Base-by-base conservation (phyloP, 177 flowering plant genomes). In the Tripterygium wilfordii region DNA sequence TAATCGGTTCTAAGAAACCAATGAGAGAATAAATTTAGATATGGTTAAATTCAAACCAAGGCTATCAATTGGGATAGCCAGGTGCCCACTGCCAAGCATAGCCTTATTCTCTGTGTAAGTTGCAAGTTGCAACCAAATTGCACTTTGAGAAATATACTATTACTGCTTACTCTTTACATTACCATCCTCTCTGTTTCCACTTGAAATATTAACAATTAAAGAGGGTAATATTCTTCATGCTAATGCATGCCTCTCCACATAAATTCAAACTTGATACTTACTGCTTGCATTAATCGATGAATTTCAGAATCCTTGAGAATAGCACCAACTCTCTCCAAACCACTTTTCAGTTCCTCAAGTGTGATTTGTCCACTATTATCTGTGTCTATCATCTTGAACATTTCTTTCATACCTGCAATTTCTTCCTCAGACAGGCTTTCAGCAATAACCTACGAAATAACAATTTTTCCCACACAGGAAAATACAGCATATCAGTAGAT, bases 371-470 rank as follows among this genome's bases (percentile, higher is more conserved):
- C 85, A 60, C 85, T 80, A 42, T 64, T 66, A 54, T 79, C 85
- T 3, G 76, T 21, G 29, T 79, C 85, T 49, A 79, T 79, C 85
- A 79, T 79, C 67, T 68, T 77, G 58, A 80, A 77, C 79, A 80
- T 68, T 66, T 77, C 68, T 65, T 68, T 80, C 26, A 80, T 54
- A 25, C 86, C 86, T 26, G 79, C 83, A 51, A 80, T 77, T 66
- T 80, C 86, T 45, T 80, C 80, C 58, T 80, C 80, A 12, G 86
- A 77, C 6, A 80, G 58, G 50, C 60, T 70, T 30, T 77, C 87
- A 30, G 83, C 83, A 62, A 80, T 80, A 28, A 80, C 82, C 86
- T 80, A 42, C 29, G 57, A 33, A 37, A n/a, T 10, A 38, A 25
- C 10, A 13, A 42, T 5, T 12, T 16, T 27, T 26, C 24, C 8